Conservation (phyloP, 2,329 filamentous ascomycete genomes). For the Xylariaceae sp. region DNA sequence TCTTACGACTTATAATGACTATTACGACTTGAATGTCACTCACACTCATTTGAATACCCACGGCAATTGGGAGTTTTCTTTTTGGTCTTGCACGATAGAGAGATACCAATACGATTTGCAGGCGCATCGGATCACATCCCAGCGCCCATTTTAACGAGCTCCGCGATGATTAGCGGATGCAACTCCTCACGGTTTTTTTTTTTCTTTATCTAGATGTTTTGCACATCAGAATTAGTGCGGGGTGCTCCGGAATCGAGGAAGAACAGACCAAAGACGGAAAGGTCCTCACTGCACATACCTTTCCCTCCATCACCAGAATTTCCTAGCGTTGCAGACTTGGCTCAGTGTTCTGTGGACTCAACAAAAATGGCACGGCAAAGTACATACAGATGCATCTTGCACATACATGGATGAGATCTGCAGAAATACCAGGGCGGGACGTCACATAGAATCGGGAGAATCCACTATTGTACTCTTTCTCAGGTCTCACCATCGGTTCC, state of each 20-base stretch:
- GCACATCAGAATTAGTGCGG: constrained; percentile 13
- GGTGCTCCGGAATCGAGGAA: constrained; percentile 9
- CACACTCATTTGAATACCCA: constrained; percentile 15
- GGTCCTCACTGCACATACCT: constrained; percentile 13
- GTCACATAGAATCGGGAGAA: constrained; percentile 15
- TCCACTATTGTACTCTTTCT: too few species aligned
- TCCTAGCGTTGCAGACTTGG: constrained; percentile 15
- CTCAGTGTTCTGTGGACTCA: constrained; percentile 11
- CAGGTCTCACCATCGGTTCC: too few species aligned
- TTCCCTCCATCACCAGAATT: constrained; percentile 1
- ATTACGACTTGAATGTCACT: constrained; percentile 21
- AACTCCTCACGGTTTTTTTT: constrained; percentile 8
- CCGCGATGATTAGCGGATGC: constrained; percentile 1
- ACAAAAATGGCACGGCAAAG: constrained; percentile 13
- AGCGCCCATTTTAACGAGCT: neutral
- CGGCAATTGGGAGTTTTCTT: constrained; percentile 12
- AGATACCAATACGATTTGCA: constrained; percentile 23
- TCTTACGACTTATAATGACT: constrained; percentile 15
- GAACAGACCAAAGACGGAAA: too few species aligned
- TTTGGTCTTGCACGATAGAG: constrained; percentile 24
- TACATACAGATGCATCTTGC: constrained; percentile 17
- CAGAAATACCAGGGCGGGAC: constrained; percentile 13
- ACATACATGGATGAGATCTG: constrained; percentile 9
- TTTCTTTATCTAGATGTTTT: constrained; percentile 10
- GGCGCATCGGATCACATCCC: neutral